Conservation (phyloP, 2,329 filamentous ascomycete species). For the Trichoderma citrinoviride region DNA sequence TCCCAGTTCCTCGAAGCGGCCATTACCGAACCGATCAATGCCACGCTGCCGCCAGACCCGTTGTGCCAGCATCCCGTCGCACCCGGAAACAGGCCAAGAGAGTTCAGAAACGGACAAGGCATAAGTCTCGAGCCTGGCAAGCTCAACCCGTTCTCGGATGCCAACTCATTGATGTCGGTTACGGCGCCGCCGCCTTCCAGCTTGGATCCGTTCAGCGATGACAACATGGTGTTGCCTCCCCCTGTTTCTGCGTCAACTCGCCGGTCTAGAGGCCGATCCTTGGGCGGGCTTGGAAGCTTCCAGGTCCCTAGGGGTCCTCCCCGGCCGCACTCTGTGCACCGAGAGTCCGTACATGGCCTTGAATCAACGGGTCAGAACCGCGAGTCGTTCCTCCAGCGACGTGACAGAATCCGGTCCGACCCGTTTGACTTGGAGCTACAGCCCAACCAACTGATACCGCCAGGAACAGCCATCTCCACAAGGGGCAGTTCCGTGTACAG, state of each 20-base stretch:
- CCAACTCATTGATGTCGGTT: slow-evolving; percentile 33
- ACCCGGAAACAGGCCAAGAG: slow-evolving; percentile 27
- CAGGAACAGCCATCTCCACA: slow-evolving; percentile 8
- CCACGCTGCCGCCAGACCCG: background rate
- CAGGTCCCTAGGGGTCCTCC: slow-evolving; percentile 34
- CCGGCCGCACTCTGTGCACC: slow-evolving; percentile 37
- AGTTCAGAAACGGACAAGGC: slow-evolving; percentile 42
- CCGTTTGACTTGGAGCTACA: slow-evolving; percentile 61
- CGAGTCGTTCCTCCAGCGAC: slow-evolving; percentile 45
- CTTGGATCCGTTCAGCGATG: slow-evolving; percentile 48
- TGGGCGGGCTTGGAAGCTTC: slow-evolving; percentile 32
- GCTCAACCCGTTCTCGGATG: slow-evolving; percentile 50
- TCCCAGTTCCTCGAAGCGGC: slow-evolving; percentile 48
- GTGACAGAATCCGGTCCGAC: slow-evolving; percentile 60
- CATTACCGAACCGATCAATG: slow-evolving; percentile 43
- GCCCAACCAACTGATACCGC: slow-evolving; percentile 24
- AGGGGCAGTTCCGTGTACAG: slow-evolving; percentile 43
- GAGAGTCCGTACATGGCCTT: slow-evolving; percentile 34
- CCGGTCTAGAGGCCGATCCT: slow-evolving; percentile 49
- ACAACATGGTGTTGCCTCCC: slow-evolving; percentile 41
- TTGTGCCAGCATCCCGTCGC: background rate
- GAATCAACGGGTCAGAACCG: slow-evolving; percentile 30
- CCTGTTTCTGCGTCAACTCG: slow-evolving; percentile 34
- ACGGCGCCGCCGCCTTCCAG: background rate
- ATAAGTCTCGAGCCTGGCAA: slow-evolving; percentile 36